Evolutionary conservation across 1,139 yeast species (phyloP).

Genomic region (Chernovozyma sophiae-reginae): DNA sequence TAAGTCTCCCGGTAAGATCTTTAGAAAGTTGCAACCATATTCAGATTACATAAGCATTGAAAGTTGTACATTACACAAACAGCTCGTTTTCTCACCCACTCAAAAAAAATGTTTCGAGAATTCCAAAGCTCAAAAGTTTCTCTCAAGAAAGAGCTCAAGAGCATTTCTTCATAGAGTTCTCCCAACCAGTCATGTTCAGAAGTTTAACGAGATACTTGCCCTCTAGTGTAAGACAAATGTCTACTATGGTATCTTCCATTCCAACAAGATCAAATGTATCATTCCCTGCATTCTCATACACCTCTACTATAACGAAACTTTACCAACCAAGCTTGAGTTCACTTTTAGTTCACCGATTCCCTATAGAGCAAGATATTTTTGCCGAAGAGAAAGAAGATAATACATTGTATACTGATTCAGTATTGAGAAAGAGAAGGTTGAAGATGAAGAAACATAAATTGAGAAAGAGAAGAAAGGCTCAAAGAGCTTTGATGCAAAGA

Average conservation of each 20-base stretch:
- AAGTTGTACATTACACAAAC: neutral
- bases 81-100: too few relatives aligned
- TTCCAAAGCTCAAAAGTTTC: too few relatives aligned
- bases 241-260: neutral
- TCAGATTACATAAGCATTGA: neutral
- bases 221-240: neutral
- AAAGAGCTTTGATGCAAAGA: slow-evolving; percentile 55
- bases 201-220: neutral
- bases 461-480: slow-evolving; percentile 68
- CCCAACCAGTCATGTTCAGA: slow-evolving; percentile 1
- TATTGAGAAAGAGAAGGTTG: slow-evolving; percentile 62
- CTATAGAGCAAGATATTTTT: neutral
- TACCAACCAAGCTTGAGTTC: neutral
- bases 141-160: too few relatives aligned
- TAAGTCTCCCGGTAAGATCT: neutral
- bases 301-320: neutral
- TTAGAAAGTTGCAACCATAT: neutral
- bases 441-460: slow-evolving; percentile 73
- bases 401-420: slow-evolving; percentile 50
- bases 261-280: neutral
- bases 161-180: too few relatives aligned
- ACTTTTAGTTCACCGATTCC: neutral
- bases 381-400: slow-evolving; percentile 14
- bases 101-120: too few relatives aligned
- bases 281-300: neutral